Percentiles rank a stretch among this genome's conserved stretches.
Conservation (phyloP, 2,329 filamentous ascomycete genomes). For the Talaromyces rugulosus region DNA sequence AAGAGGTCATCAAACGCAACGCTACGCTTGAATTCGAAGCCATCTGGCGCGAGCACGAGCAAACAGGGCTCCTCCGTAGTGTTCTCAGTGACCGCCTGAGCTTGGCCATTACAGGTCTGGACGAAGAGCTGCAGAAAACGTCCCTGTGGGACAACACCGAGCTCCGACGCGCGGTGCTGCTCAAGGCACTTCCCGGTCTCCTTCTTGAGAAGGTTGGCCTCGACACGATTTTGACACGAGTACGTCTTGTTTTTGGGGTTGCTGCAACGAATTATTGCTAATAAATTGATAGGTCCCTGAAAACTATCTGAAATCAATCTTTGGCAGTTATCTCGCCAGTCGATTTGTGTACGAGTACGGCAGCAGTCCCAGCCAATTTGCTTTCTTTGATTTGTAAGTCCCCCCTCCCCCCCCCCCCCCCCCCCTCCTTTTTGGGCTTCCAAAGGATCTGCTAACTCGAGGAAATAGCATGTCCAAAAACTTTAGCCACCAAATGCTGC, state of each 20-base stretch:
- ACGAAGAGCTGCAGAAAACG: conserved; percentile 92
- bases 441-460: not conserved
- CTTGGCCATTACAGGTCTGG: conserved; percentile 88
- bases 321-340: conserved; percentile 90
- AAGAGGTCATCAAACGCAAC: conserved; percentile 85
- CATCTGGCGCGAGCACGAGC: conserved; percentile 90
- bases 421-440: not conserved
- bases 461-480: conserved; percentile 34
- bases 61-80: conserved; percentile 73
- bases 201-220: conserved; percentile 86
- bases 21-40: conserved; percentile 94
- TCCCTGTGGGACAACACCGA: conserved; percentile 82
- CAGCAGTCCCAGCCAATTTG: conserved; percentile 88
- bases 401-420: too few species aligned
- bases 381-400: conserved; percentile 96
- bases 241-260: conserved; percentile 36
- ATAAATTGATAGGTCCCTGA: conserved; percentile 64
- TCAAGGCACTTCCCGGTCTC: conserved; percentile 79
- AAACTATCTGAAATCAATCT: conserved; percentile 88
- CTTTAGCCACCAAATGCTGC: conserved; percentile 1
- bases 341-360: conserved; percentile 96
- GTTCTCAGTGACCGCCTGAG: conserved; percentile 90
- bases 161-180: conserved; percentile 72
- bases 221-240: conserved; percentile 77
- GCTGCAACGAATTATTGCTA: not conserved